phyloP scores from a whole-genome alignment of 2,329 filamentous ascomycete species.

The Coleophoma cylindrospora region DNA sequence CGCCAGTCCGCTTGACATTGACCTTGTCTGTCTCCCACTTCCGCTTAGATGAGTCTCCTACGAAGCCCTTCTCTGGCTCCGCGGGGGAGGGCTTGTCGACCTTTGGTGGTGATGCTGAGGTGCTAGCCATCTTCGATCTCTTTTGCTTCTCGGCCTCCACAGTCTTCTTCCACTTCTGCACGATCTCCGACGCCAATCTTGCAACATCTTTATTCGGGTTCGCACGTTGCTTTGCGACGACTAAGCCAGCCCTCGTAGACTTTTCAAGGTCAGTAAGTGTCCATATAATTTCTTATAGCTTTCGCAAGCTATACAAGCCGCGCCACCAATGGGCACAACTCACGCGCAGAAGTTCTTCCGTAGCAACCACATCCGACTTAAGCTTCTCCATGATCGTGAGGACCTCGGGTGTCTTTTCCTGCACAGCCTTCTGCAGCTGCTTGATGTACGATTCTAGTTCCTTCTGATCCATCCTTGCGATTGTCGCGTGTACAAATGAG shows the following conservation, averaged over 20 bases:
- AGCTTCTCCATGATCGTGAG: constrained; percentile 72
- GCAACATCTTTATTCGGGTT: constrained; percentile 80
- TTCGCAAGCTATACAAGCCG: too few relatives aligned
- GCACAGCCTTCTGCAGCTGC: constrained; percentile 73
- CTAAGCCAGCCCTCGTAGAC: constrained; percentile 86
- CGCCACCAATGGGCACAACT: constrained; percentile 25
- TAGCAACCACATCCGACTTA: constrained; percentile 75
- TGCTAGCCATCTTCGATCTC: constrained; percentile 20
- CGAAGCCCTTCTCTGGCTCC: constrained; percentile 41
- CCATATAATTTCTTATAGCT: neutral
- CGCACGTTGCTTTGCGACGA: constrained; percentile 74
- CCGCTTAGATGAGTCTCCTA: constrained; percentile 71
- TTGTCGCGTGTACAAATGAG: too few relatives aligned
- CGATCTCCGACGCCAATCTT: constrained; percentile 72
- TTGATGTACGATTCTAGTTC: constrained; percentile 23
- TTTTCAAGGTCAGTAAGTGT: constrained; percentile 25
- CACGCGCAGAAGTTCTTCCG: constrained; percentile 83
- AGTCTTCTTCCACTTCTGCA: constrained; percentile 80
- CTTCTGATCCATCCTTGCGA: constrained; percentile 2
- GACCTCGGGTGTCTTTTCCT: constrained; percentile 67
- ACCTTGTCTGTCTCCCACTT: constrained; percentile 79
- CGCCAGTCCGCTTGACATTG: constrained; percentile 70
- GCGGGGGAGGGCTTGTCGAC: constrained; percentile 25
- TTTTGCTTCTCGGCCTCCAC: constrained; percentile 60
- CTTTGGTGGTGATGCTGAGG: constrained; percentile 17